Conservation (phyloP, 441 rosid species). For the Manihot esculenta region DNA sequence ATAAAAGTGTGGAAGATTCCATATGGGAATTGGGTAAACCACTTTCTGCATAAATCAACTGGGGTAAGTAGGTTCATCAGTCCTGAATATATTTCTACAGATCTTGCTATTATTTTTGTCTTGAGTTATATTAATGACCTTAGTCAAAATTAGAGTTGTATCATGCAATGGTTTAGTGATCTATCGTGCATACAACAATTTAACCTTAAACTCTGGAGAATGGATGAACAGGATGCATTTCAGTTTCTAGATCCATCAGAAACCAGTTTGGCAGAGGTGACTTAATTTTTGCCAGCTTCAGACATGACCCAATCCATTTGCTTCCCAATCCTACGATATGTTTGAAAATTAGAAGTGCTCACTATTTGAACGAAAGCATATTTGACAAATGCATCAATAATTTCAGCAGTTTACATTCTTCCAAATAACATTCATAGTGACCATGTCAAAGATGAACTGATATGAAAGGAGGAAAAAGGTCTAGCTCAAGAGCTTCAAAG, state of each 20-base stretch:
- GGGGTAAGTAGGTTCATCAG: too few relatives aligned
- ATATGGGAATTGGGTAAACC: too few relatives aligned
- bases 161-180: too few relatives aligned
- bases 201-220: neutral
- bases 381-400: neutral
- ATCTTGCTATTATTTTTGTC: too few relatives aligned
- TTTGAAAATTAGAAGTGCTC: neutral
- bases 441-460: too few relatives aligned
- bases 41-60: too few relatives aligned
- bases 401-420: neutral
- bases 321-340: neutral
- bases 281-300: conserved; percentile 1
- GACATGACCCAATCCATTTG: neutral
- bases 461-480: too few relatives aligned
- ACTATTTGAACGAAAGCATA: neutral
- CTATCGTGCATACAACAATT: neutral
- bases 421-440: neutral
- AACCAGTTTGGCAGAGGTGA: neutral
- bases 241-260: neutral
- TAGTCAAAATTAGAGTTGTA: neutral
- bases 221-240: neutral
- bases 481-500: too few relatives aligned
- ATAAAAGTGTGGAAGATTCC: too few relatives aligned
- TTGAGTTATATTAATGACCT: neutral
- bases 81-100: too few relatives aligned